Conservation (phyloP, 225 moss, liverwort and hornwort genomes). For the Sphagnum contortum region DNA sequence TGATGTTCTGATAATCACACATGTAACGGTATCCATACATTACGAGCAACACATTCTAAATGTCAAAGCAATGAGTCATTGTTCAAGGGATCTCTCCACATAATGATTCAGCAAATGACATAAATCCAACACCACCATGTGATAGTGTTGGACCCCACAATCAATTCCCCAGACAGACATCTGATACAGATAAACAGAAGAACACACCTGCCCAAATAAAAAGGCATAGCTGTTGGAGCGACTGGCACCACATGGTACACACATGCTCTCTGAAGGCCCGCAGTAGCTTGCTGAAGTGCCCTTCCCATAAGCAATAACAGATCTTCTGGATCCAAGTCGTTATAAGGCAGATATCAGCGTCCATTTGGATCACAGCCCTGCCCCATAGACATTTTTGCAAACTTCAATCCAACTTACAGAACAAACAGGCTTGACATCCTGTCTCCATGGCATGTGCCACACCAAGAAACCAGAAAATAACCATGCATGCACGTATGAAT, state of each 20-base stretch:
- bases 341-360: constrained; percentile 83
- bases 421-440: no score
- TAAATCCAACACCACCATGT: no score
- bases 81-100: no score
- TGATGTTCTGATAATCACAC: constrained; percentile 58
- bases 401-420: no score
- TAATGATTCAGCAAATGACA: no score
- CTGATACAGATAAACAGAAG: no score
- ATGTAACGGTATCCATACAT: neutral
- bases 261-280: constrained; percentile 58
- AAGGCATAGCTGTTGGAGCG: constrained; percentile 31
- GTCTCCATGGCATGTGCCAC: no score
- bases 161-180: no score
- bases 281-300: constrained; percentile 74
- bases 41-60: neutral
- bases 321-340: constrained; percentile 63
- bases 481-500: no score
- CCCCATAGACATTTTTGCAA: constrained; percentile 13
- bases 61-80: no score
- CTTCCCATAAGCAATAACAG: constrained; percentile 68
- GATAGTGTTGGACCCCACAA: no score
- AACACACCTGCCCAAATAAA: constrained; percentile 57
- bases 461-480: no score
- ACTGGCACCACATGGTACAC: constrained; percentile 62
- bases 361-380: constrained; percentile 84